Evolutionary conservation across 805 yeast species (phyloP), one percentile per base, ranked within the genome.

Genomic region (Lipomyces japonicus): DNA sequence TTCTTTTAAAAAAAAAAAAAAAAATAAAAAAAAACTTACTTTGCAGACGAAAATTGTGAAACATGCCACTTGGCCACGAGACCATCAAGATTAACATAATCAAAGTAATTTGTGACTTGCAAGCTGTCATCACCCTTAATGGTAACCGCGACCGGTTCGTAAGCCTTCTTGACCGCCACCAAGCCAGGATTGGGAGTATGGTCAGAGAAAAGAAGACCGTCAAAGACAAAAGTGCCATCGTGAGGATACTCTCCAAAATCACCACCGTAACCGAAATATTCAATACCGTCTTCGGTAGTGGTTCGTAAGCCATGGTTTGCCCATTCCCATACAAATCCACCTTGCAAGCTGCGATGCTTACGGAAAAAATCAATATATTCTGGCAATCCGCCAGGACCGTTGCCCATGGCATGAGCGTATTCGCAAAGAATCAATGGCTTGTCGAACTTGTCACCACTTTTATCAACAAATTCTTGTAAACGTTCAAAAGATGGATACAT

Each of bases 251-350:
- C 73, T 16, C 65, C 68, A 42, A 68, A 69, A 42, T 69, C 72
- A 19, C 73, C 73, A 4, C 73, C 72, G 44, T 66, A 67, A 18
- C 60, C 67, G 41, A 61, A 66, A 16, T 51, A 57, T 25, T 60
- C 53, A 23, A 52, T 53, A 9, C 47, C 44, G 30, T 51, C 57
- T 10, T 22, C 55, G 16, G 49, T 44, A 19, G 50, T 48, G 21
- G 39, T 55, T 21, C n/a, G 25, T 9, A 69, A 39, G 3, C 73
- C 73, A 53, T 69, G 73, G 50, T 68, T 68, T 10, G 67, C 67
- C 73, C 73, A 69, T 52, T 69, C 73, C 73, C 73, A 69, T 6
- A 69, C 59, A 52, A 67, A 69, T 7, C 73, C 73, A 19, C 73
- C 73, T 48, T 66, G 71, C 6, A 68, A 42, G 16, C 62, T 46